These are phyloP conservation scores for Beauveria medogensis DNA, from an alignment of 2,329 filamentous ascomycete genomes.

Conservation along the genomic window DNA sequence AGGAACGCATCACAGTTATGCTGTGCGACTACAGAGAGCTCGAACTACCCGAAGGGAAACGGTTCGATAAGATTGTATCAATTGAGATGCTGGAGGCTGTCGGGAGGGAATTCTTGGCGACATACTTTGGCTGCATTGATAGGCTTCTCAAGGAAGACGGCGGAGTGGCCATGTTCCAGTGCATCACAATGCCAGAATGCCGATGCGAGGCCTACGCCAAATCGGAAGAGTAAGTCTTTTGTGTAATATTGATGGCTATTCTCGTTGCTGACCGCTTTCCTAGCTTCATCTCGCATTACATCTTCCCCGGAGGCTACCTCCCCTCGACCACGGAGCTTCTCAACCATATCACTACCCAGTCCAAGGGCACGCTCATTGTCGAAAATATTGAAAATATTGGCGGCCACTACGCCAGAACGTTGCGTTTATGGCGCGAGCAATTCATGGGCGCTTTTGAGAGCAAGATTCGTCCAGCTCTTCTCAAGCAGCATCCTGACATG, in stretches of 20 bases:
- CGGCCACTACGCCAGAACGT: constrained; percentile 62
- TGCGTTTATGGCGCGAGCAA: constrained; percentile 59
- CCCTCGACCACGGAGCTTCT: constrained; percentile 50
- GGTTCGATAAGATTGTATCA: constrained; percentile 63
- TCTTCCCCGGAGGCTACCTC: constrained; percentile 70
- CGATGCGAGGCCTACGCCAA: constrained; percentile 59
- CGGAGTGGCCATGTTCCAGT: constrained; percentile 64
- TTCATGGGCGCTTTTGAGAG: constrained; percentile 56
- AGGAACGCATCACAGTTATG: constrained; percentile 53
- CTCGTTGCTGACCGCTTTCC: constrained; percentile 1
- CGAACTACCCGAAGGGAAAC: constrained; percentile 24
- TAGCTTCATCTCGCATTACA: constrained; percentile 66
- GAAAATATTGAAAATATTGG: constrained; percentile 65
- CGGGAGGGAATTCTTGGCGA: constrained; percentile 56
- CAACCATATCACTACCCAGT: constrained; percentile 51
- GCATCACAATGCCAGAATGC: constrained; percentile 67
- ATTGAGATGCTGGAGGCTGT: constrained; percentile 76
- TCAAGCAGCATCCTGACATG: constrained; percentile 50
- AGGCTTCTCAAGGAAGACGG: constrained; percentile 56
- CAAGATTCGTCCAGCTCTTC: constrained; percentile 52
- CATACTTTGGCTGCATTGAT: constrained; percentile 60
- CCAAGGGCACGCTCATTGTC: constrained; percentile 53
- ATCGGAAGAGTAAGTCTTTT: constrained; percentile 47
- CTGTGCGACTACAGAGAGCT: constrained; percentile 62
- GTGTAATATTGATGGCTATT: too few relatives aligned